Conservation (phyloP, 2,329 filamentous ascomycete genomes). For the Pseudogymnoascus sp. region DNA sequence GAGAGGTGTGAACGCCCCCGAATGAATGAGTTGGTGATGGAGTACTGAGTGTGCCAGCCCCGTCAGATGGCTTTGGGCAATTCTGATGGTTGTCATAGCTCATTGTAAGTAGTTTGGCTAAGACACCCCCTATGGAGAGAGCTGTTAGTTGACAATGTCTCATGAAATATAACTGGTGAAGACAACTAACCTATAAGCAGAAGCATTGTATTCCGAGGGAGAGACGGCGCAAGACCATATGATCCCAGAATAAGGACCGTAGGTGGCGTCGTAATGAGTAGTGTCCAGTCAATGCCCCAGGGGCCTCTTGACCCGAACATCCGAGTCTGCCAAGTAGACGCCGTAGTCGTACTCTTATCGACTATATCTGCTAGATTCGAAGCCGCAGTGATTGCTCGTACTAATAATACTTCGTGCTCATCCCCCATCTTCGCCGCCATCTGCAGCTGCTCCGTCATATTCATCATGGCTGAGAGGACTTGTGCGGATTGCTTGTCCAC, state of each 20-base stretch:
- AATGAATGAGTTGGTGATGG: neutral
- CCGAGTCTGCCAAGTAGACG: neutral
- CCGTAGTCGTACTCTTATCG: neutral
- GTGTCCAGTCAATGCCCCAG: neutral
- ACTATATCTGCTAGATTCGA: neutral
- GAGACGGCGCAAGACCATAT: neutral
- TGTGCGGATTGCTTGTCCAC: neutral
- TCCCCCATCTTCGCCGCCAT: neutral
- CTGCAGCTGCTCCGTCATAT: constrained; percentile 1
- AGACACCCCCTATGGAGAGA: neutral
- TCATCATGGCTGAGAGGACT: neutral
- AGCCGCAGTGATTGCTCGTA: neutral
- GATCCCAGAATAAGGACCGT: neutral
- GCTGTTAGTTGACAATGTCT: neutral
- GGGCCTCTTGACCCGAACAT: neutral
- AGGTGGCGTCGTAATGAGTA: neutral
- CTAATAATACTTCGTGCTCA: neutral
- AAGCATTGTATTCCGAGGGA: neutral
- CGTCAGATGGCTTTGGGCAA: neutral
- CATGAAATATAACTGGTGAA: neutral
- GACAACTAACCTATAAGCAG: neutral
- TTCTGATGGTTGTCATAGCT: neutral
- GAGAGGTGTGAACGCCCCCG: neutral
- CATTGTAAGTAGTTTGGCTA: neutral
- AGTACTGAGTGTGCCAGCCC: neutral